A percentile compares a stretch with the other conserved stretches of the same genome.
Conservation (phyloP, 2,329 filamentous ascomycete species). For the Hortaea sp. region DNA sequence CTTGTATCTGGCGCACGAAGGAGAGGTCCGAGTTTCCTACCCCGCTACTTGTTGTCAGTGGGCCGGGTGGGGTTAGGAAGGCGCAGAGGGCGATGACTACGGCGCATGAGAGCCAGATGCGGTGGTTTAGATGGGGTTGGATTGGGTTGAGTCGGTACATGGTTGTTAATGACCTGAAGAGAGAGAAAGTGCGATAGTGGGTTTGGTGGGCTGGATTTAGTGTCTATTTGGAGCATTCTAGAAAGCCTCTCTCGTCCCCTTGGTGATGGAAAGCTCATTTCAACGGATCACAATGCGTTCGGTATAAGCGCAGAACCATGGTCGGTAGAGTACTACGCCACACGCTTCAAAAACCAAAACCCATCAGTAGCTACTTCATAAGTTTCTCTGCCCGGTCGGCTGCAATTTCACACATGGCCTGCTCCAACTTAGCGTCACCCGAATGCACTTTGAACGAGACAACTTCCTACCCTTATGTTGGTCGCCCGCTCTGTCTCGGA, state of each 20-base stretch:
- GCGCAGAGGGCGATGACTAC: slow-evolving; percentile 81
- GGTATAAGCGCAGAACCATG: no score
- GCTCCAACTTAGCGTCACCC: slow-evolving; percentile 8
- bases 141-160: slow-evolving; percentile 87
- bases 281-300: no score
- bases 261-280: background rate
- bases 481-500: slow-evolving; percentile 58
- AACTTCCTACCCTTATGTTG: slow-evolving; percentile 56
- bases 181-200: slow-evolving; percentile 35
- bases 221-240: background rate
- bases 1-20: slow-evolving; percentile 39
- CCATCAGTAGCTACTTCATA: background rate
- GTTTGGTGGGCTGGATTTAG: background rate
- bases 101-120: slow-evolving; percentile 92
- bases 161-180: slow-evolving; percentile 78
- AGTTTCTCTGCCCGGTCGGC: slow-evolving; percentile 65
- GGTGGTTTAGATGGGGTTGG: slow-evolving; percentile 97
- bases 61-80: slow-evolving; percentile 50
- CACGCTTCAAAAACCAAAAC: no score
- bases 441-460: background rate
- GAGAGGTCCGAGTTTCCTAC: slow-evolving; percentile 46
- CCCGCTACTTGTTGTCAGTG: slow-evolving; percentile 61
- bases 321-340: no score
- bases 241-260: background rate
- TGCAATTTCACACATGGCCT: slow-evolving; percentile 92